phyloP scores from a whole-genome alignment of 805 yeast species.

The Cyberlindnera meyerae region DNA sequence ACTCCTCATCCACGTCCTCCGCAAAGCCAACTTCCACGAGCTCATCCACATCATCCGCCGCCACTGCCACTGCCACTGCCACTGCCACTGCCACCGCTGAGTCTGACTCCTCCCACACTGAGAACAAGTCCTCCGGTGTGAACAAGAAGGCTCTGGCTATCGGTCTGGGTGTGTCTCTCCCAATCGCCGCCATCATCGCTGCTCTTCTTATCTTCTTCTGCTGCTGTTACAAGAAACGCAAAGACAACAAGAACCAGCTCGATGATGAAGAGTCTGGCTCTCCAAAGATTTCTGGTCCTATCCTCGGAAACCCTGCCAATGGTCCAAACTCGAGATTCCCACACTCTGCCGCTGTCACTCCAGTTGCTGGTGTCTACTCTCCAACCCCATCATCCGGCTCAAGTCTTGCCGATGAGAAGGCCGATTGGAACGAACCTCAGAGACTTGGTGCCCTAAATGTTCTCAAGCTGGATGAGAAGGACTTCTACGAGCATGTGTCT shows the following conservation, averaged over 20 bases:
- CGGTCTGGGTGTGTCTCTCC: slow-evolving; percentile 86
- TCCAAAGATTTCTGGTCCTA: slow-evolving; percentile 36
- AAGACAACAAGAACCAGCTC: slow-evolving; percentile 26
- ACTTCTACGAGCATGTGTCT: slow-evolving; percentile 29
- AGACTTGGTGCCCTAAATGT: slow-evolving; percentile 48
- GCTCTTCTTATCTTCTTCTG: slow-evolving; percentile 41
- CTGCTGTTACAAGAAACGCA: slow-evolving; percentile 50
- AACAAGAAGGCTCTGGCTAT: slow-evolving; percentile 65
- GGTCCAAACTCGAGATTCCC: slow-evolving; percentile 27
- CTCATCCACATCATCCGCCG: slow-evolving; percentile 10
- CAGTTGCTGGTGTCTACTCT: slow-evolving; percentile 16
- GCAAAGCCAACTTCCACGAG: slow-evolving; percentile 21
- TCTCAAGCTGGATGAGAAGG: slow-evolving; percentile 43
- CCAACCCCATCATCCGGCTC: slow-evolving; percentile 29
- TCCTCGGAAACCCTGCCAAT: slow-evolving; percentile 33
- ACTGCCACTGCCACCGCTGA: no score
- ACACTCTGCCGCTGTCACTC: slow-evolving; percentile 15
- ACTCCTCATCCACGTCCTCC: slow-evolving; percentile 18
- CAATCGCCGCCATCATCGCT: slow-evolving; percentile 48
- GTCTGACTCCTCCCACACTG: slow-evolving; percentile 21
- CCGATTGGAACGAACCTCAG: slow-evolving; percentile 23
- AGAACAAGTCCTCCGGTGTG: slow-evolving; percentile 13
- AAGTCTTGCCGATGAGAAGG: slow-evolving; percentile 27
- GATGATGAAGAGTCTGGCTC: slow-evolving; percentile 27
- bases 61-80: slow-evolving; percentile 23